Conservation (phyloP, 23 red algal genomes). For the Pyropia haitanensis region DNA sequence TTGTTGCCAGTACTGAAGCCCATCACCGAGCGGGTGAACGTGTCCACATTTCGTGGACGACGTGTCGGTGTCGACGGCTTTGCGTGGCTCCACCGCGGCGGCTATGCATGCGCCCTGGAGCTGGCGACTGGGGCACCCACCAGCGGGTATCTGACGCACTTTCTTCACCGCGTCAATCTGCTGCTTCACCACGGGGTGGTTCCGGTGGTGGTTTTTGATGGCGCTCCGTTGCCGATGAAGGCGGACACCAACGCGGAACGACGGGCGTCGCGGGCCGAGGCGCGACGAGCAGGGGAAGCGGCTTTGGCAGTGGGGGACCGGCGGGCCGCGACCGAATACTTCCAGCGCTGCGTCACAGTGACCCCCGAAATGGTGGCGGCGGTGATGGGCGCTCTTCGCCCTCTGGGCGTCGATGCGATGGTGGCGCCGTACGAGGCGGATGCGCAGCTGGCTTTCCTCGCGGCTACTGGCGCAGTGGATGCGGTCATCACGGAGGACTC, state of each 20-base stretch:
- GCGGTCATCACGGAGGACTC: slow-evolving; percentile 92
- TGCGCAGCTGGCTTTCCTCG: slow-evolving; percentile 91
- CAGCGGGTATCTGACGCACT: slow-evolving; percentile 60
- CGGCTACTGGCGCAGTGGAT: slow-evolving; percentile 40
- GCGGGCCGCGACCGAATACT: slow-evolving; percentile 39
- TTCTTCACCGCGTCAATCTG: slow-evolving; percentile 76
- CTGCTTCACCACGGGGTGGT: slow-evolving; percentile 49
- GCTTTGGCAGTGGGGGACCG: slow-evolving; percentile 30
- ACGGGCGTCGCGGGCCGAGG: slow-evolving; percentile 27
- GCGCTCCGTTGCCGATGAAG: slow-evolving; percentile 82
- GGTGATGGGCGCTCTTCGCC: slow-evolving; percentile 44
- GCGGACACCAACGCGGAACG: slow-evolving; percentile 51
- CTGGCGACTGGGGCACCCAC: slow-evolving; percentile 38
- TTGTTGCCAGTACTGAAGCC: slow-evolving; percentile 72
- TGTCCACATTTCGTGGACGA: slow-evolving; percentile 46
- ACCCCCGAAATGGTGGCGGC: slow-evolving; percentile 80
- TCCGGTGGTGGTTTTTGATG: slow-evolving; percentile 97
- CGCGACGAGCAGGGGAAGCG: slow-evolving; percentile 24
- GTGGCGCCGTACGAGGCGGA: slow-evolving; percentile 99
- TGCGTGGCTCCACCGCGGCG: slow-evolving; percentile 78
- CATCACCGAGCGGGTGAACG: slow-evolving; percentile 52
- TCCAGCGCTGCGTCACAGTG: slow-evolving; percentile 67
- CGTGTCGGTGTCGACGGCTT: slow-evolving; percentile 84
- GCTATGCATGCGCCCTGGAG: slow-evolving; percentile 51
- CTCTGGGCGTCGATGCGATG: slow-evolving; percentile 54